A percentile compares a stretch with the other conserved stretches of the same genome.
phyloP scores from a whole-genome alignment of 345 rosid species.

The Melastoma malabathricum region DNA sequence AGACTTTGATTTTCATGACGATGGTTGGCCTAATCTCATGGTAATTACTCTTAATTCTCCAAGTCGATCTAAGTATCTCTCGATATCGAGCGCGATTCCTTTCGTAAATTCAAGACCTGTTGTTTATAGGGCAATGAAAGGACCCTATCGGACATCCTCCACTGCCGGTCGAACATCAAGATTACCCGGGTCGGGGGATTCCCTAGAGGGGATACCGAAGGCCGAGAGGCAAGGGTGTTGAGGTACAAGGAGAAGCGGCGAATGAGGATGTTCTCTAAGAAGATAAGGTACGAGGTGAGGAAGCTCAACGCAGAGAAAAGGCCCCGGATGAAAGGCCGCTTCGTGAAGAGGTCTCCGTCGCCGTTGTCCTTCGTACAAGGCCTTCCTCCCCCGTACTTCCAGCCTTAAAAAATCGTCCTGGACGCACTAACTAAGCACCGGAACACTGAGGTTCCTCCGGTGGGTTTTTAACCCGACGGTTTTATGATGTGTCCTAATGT shows the following conservation, averaged over 20 bases:
- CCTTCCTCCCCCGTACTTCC: neutral
- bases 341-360: slow-evolving; percentile 50
- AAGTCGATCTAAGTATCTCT: no score
- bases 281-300: slow-evolving; percentile 86
- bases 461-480: no score
- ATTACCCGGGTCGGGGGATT: slow-evolving; percentile 6
- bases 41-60: slow-evolving; percentile 18
- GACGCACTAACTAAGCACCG: no score
- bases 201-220: slow-evolving; percentile 27
- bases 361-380: neutral
- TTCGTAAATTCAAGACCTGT: no score
- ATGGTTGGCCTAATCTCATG: slow-evolving; percentile 36
- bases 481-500: no score
- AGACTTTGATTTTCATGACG: slow-evolving; percentile 6
- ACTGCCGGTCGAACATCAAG: neutral
- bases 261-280: slow-evolving; percentile 78
- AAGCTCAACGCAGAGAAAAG: slow-evolving; percentile 82
- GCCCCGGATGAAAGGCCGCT: slow-evolving; percentile 94
- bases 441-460: neutral
- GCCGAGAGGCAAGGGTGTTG: slow-evolving; percentile 68
- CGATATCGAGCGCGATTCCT: no score
- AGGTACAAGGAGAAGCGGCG: slow-evolving; percentile 77
- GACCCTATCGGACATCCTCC: slow-evolving; percentile 1
- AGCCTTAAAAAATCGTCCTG: no score
- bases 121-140: neutral